phyloP scores from a whole-genome alignment of 192 early-diverging fungal genomes.

The Entomortierella chlamydospora region DNA sequence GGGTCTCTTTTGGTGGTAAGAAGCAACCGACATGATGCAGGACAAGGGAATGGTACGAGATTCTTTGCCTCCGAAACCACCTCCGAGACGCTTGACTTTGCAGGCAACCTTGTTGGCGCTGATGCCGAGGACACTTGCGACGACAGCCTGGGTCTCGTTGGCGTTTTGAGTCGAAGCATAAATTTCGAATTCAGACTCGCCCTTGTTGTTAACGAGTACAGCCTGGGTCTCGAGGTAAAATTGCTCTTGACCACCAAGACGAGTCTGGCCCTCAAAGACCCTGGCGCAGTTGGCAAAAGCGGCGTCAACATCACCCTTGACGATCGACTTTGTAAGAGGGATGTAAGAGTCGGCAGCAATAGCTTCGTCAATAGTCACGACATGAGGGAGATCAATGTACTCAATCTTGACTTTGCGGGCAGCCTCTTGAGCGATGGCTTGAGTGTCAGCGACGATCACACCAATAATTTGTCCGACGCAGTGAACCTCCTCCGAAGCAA shows the following conservation, averaged over 20 bases:
- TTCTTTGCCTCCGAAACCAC: slow-evolving; percentile 89
- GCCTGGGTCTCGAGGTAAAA: slow-evolving; percentile 90
- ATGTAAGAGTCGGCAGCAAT: slow-evolving; percentile 75
- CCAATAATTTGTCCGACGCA: slow-evolving; percentile 83
- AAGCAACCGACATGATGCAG: slow-evolving; percentile 74
- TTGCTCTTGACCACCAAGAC: slow-evolving; percentile 79
- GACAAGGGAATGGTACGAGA: slow-evolving; percentile 74
- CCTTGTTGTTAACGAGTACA: slow-evolving; percentile 75
- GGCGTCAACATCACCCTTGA: slow-evolving; percentile 73
- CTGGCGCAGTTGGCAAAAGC: slow-evolving; percentile 61
- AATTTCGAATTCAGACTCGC: slow-evolving; percentile 86
- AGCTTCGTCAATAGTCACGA: slow-evolving; percentile 86
- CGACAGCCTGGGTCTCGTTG: slow-evolving; percentile 75
- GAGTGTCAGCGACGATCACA: slow-evolving; percentile 79
- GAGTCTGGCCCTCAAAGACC: slow-evolving; percentile 66
- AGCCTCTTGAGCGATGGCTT: slow-evolving; percentile 74
- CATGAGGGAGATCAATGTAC: slow-evolving; percentile 77
- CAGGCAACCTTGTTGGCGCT: slow-evolving; percentile 75
- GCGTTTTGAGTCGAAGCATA: slow-evolving; percentile 84
- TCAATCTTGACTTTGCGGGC: slow-evolving; percentile 74
- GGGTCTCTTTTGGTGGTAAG: slow-evolving; percentile 71
- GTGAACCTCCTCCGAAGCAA: slow-evolving; percentile 75
- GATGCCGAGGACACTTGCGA: slow-evolving; percentile 80
- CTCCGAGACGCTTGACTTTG: slow-evolving; percentile 88
- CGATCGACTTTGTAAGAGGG: slow-evolving; percentile 60